Conservation (phyloP, 441 rosid genomes). For the Erodium chrysanthum region DNA sequence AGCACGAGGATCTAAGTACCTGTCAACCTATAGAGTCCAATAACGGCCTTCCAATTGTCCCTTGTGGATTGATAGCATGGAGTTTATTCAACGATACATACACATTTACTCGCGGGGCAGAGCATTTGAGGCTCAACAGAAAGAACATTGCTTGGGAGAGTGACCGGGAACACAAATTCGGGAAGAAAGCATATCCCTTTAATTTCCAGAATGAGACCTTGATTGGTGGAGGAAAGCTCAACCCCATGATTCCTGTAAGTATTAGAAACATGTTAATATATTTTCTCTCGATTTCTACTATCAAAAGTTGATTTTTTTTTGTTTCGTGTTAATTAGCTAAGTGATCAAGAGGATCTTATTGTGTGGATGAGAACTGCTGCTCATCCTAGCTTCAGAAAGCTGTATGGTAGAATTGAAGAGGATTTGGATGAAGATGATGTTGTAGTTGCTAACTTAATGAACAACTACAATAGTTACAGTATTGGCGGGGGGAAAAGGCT, state of each 20-base stretch:
- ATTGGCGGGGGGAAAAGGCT: conserved; percentile 73
- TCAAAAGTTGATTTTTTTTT: neutral
- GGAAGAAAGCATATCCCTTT: conserved; percentile 63
- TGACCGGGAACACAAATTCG: conserved; percentile 74
- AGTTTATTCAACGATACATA: conserved; percentile 87
- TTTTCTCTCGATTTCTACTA: conserved; percentile 3
- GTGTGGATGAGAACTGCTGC: conserved; percentile 41
- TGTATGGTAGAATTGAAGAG: conserved; percentile 73
- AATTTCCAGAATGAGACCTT: conserved; percentile 77
- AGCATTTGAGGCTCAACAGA: conserved; percentile 38
- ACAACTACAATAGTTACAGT: conserved; percentile 84
- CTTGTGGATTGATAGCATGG: conserved; percentile 86
- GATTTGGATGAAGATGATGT: conserved; percentile 52
- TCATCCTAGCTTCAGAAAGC: conserved; percentile 64
- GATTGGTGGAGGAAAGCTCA: conserved; percentile 65
- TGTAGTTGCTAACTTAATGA: conserved; percentile 45
- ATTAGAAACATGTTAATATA: neutral
- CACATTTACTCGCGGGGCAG: conserved; percentile 35
- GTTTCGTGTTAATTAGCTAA: conserved; percentile 34
- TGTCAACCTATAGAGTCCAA: conserved; percentile 60
- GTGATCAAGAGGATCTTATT: conserved; percentile 11
- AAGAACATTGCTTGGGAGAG: conserved; percentile 73
- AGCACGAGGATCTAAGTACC: conserved; percentile 42
- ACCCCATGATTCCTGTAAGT: conserved; percentile 58
- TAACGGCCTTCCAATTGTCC: conserved; percentile 52